Percentiles rank a stretch among this genome's conserved stretches.
These are phyloP conservation scores for Trypanosoma congolense DNA, from an alignment of 208 protist species.

Conservation along the genomic window DNA sequence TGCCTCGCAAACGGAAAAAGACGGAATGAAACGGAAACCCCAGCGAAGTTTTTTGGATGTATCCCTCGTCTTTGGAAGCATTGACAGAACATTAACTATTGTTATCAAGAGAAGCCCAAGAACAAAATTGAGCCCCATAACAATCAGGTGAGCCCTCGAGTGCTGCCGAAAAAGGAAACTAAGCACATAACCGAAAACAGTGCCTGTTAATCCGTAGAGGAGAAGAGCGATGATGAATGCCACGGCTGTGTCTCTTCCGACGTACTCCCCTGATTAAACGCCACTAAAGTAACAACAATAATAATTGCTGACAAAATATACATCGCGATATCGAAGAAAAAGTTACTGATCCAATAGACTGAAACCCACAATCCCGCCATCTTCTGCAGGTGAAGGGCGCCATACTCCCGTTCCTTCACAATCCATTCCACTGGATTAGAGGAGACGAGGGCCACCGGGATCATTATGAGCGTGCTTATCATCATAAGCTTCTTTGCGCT, in stretches of 20 bases:
- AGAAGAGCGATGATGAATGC: conserved; percentile 52
- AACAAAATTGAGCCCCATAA: conserved; percentile 74
- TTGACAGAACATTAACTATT: conserved; percentile 38
- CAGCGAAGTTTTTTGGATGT: conserved; percentile 34
- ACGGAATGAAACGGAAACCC: conserved; percentile 65
- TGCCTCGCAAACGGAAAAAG: conserved; percentile 72
- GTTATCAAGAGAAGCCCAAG: conserved; percentile 70
- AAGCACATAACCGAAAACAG: conserved; percentile 55
- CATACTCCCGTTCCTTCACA: conserved; percentile 78
- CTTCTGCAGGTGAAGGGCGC: conserved; percentile 70
- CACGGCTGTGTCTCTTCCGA: conserved; percentile 30
- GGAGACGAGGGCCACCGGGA: conserved; percentile 67
- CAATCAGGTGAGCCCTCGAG: conserved; percentile 58
- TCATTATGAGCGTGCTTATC: conserved; percentile 54
- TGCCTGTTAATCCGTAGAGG: conserved; percentile 55
- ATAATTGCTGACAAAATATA: conserved; percentile 60
- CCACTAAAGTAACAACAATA: conserved; percentile 49
- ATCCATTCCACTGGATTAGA: conserved; percentile 67
- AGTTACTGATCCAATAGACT: conserved; percentile 76
- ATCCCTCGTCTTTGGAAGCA: conserved; percentile 36
- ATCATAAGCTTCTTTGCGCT: conserved; percentile 42
- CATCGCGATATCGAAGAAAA: conserved; percentile 62
- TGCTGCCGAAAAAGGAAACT: conserved; percentile 64
- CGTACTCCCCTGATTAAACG: conserved; percentile 63
- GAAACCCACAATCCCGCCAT: conserved; percentile 61